Evolutionary conservation across 306 rosid genomes (phyloP).

Genomic region (Chamaecrista fasciculata): DNA sequence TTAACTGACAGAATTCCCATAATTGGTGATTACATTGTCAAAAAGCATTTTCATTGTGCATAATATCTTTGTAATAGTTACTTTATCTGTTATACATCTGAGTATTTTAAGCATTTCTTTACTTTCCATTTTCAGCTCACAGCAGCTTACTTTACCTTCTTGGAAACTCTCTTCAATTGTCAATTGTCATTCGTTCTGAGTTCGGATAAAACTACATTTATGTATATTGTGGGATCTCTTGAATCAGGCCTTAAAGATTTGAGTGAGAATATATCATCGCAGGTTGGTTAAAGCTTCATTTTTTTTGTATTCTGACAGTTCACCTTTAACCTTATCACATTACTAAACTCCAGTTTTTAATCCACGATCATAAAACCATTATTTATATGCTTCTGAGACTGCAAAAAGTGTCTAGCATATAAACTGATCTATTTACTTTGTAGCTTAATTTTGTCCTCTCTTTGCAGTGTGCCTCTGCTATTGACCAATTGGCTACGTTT

Average conservation of each 20-base stretch:
- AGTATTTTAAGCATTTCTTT: neutral
- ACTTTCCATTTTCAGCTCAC: conserved; percentile 55
- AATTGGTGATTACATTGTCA: no score
- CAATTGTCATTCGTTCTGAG: conserved; percentile 66
- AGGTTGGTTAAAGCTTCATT: conserved; percentile 47
- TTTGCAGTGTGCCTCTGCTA: conserved; percentile 77
- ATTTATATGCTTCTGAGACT: conserved; percentile 8
- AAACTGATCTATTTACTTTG: conserved; percentile 12
- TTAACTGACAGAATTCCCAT: no score
- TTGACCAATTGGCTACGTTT: conserved; percentile 79
- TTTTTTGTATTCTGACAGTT: neutral
- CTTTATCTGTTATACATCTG: neutral
- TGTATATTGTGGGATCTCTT: conserved; percentile 71
- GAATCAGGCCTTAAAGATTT: conserved; percentile 91
- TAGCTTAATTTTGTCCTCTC: conserved; percentile 2
- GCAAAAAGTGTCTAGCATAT: neutral
- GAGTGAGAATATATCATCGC: conserved; percentile 71
- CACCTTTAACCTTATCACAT: neutral
- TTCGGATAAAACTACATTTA: conserved; percentile 62
- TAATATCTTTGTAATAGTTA: neutral
- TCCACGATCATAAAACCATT: neutral
- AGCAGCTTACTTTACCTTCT: conserved; percentile 71
- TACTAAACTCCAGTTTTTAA: neutral
- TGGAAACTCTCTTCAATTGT: conserved; percentile 70
- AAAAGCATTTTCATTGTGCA: no score